Base-by-base conservation (phyloP, 208 protist genomes). In the Trypanosoma congolense region DNA sequence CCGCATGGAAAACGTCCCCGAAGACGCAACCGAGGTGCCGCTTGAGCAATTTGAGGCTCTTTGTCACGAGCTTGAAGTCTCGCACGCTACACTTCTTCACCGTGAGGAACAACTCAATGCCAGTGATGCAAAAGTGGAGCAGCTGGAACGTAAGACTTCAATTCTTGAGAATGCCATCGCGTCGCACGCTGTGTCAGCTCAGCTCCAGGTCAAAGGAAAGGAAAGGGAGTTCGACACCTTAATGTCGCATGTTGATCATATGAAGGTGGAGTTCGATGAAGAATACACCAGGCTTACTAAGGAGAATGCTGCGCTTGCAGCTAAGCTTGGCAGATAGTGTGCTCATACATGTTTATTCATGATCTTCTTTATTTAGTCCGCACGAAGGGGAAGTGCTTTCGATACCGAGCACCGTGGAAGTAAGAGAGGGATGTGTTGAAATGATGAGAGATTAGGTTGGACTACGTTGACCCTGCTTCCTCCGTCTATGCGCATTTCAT, bases 111-210 rank as follows among this genome's bases (percentile, higher is more conserved):
- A 87, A 67, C 70, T 93, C 10, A 74, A 82, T 28, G 61, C 61
- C 30, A 65, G 83, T 62, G 86, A 93, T 63, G 70, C 70, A 12
- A 75, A 77, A 43, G 65, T 93, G 4, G 82, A 93, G 67, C 69
- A 83, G 57, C 62, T 90, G 45, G 81, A 89, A 55, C 54, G 58
- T 10, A 93, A 90, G 64, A 67, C 86, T 14, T 14, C 58, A 19
- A 75, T 93, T 50, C 55, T 93, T 30, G 75, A 83, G 58, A 77
- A 65, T 49, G 86, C 82, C 5, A 80, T 90, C 41, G 61, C 71
- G 9, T 90, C 86, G 10, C 76, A 77, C 18, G 59, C 68, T 24
- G 63, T 72, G 2, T 79, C 70, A 8, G 73, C 86, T 10, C 65
- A 82, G 49, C 65, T 87, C 46, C 65, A 84, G 4, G 24, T 61